phyloP scores from a whole-genome alignment of 2,329 filamentous ascomycete species.

The Alternaria gaisen region DNA sequence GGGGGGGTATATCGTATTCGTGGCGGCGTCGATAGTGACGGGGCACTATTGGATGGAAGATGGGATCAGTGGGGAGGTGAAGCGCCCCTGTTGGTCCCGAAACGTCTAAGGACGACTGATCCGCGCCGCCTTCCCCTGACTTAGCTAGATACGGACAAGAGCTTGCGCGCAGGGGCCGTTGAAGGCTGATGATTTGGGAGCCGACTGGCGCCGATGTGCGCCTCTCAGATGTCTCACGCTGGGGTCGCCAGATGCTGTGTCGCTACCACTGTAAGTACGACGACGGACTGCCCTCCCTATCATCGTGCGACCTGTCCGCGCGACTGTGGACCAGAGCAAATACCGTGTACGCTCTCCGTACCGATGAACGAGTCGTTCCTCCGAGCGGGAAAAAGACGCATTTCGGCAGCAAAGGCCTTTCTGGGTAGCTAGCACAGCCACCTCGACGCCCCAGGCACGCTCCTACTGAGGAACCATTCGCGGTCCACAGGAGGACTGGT shows the following conservation, averaged over 20 bases:
- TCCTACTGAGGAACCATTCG: conserved; percentile 14
- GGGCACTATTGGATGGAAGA: conserved; percentile 29
- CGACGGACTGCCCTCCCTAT: background rate
- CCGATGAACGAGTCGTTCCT: background rate
- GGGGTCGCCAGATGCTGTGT: conserved; percentile 2
- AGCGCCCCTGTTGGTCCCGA: conserved; percentile 29
- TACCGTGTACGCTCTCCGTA: background rate
- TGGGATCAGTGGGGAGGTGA: conserved; percentile 22
- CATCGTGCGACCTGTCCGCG: conserved; percentile 1
- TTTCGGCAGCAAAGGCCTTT: background rate
- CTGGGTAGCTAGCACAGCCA: conserved; percentile 20
- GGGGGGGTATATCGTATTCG: conserved; percentile 28
- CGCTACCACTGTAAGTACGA: background rate
- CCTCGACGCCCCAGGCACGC: conserved; percentile 21
- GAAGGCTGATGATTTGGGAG: background rate
- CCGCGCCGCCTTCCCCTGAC: conserved; percentile 39
- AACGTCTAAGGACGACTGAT: conserved; percentile 32
- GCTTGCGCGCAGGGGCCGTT: conserved; percentile 5
- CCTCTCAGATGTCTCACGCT: conserved; percentile 2
- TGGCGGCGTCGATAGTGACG: conserved; percentile 10
- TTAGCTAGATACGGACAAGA: conserved; percentile 24
- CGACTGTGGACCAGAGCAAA: background rate
- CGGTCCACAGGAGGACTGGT: conserved; percentile 6
- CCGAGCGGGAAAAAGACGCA: conserved; percentile 2
- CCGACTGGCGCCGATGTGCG: conserved; percentile 7